These are phyloP conservation scores for Nymphaea colorata DNA, from an alignment of 164 flowering plant species.

Conservation along the genomic window DNA sequence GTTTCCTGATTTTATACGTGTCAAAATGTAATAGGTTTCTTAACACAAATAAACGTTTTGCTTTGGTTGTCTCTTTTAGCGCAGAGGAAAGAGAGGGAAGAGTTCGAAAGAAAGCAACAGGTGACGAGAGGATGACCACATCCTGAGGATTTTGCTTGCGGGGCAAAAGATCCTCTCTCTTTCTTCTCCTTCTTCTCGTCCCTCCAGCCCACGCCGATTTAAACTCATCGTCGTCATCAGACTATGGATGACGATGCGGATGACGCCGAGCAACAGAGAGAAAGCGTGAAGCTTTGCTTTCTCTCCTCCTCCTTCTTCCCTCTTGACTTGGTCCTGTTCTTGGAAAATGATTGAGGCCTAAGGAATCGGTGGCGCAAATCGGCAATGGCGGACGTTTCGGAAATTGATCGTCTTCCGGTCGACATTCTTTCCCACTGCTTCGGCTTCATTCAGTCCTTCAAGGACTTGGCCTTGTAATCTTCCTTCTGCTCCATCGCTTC, in stretches of 20 bases:
- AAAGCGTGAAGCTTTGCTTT: background rate
- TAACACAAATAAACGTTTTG: too few relatives aligned
- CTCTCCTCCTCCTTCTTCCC: background rate
- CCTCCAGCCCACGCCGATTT: background rate
- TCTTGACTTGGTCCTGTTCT: background rate
- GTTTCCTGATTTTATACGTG: too few relatives aligned
- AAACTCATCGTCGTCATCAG: background rate
- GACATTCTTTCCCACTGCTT: constrained; percentile 63
- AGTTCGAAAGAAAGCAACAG: background rate
- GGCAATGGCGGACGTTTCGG: constrained; percentile 18
- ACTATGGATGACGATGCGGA: background rate
- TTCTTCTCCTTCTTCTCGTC: background rate
- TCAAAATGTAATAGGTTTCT: too few relatives aligned
- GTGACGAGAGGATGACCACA: constrained; percentile 11
- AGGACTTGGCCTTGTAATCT: constrained; percentile 59
- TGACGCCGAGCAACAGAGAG: background rate
- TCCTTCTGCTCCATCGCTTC: background rate
- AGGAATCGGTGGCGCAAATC: background rate
- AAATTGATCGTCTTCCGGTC: constrained; percentile 52
- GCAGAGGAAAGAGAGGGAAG: background rate
- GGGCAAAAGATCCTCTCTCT: background rate
- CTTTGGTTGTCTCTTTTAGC: too few relatives aligned
- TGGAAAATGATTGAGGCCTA: background rate
- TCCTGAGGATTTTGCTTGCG: background rate
- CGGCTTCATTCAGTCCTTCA: constrained; percentile 36